A percentile compares a stretch with the other conserved stretches of the same genome.
Evolutionary conservation across 1,139 yeast genomes (phyloP).

Genomic region (Scheffersomyces cryptocercus): DNA sequence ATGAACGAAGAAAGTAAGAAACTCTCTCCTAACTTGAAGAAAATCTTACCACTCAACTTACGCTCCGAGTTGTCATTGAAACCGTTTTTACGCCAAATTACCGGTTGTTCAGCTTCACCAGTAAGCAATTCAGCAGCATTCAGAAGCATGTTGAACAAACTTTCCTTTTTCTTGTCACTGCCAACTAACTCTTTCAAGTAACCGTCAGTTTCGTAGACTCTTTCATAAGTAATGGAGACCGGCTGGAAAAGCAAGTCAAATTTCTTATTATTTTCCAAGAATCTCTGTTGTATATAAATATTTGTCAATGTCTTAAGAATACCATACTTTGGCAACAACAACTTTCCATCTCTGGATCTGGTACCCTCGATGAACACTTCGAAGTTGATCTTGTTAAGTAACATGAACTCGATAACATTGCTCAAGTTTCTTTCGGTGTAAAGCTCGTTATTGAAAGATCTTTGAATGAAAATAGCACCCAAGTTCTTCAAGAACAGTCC

Average conservation of each 20-base stretch:
- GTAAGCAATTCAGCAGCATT: conserved; percentile 29
- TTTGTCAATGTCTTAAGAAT: conserved; percentile 53
- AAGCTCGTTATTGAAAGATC: conserved; percentile 50
- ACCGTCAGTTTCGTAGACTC: conserved; percentile 67
- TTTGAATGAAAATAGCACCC: conserved; percentile 51
- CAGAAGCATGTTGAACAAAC: conserved; percentile 35
- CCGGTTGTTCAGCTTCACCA: conserved; percentile 5
- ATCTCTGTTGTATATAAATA: conserved; percentile 46
- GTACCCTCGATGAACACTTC: conserved; percentile 72
- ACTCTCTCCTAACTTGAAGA: conserved; percentile 36
- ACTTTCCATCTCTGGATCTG: conserved; percentile 65
- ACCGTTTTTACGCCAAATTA: conserved; percentile 15
- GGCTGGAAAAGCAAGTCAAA: conserved; percentile 54
- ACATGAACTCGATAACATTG: conserved; percentile 53
- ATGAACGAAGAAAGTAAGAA: conserved; percentile 33
- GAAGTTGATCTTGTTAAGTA: conserved; percentile 52
- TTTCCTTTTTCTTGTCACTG: conserved; percentile 55
- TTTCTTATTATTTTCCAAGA: conserved; percentile 43
- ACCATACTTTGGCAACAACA: conserved; percentile 65
- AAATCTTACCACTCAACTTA: conserved; percentile 40
- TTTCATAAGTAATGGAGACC: conserved; percentile 61
- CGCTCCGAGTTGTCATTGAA: conserved; percentile 29
- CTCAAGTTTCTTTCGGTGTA: conserved; percentile 59
- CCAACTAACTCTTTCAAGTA: conserved; percentile 64
- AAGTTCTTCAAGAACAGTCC: conserved; percentile 47